A percentile compares a stretch with the other conserved stretches of the same genome.
Evolutionary conservation across 1,284 basidiomycete genomes (phyloP).

Genomic region (Ceratobasidium sp.): DNA sequence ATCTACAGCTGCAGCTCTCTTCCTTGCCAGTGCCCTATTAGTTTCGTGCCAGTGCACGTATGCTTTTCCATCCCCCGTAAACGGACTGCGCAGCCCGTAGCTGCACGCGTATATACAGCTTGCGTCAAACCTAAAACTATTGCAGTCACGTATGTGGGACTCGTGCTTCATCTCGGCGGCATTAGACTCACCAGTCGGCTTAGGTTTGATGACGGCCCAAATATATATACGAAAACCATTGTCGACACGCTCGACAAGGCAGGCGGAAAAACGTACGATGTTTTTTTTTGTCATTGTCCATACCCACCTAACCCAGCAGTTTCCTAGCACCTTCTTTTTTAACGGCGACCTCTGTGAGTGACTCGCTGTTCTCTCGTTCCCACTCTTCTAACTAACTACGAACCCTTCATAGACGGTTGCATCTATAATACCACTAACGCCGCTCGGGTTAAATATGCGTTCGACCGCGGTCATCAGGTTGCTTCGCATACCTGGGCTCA

Average conservation of each 20-base stretch:
- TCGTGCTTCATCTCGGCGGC: neutral
- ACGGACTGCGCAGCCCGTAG: constrained; percentile 8
- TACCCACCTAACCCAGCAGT: neutral
- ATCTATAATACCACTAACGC: constrained; percentile 52
- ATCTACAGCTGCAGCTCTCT: neutral
- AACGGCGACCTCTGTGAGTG: constrained; percentile 40
- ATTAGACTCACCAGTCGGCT: neutral
- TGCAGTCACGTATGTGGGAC: constrained; percentile 31
- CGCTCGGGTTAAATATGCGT: constrained; percentile 48
- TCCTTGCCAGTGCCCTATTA: constrained; percentile 9
- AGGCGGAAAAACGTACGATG: constrained; percentile 32
- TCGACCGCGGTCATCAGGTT: constrained; percentile 46
- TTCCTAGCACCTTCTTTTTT: constrained; percentile 23
- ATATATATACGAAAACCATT: constrained; percentile 32
- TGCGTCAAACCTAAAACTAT: constrained; percentile 32
- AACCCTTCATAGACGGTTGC: constrained; percentile 49
- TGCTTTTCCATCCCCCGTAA: constrained; percentile 1
- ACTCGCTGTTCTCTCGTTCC: neutral
- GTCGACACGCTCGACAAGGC: constrained; percentile 32
- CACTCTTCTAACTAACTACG: neutral
- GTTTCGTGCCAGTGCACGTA: constrained; percentile 8
- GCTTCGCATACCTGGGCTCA: constrained; percentile 46
- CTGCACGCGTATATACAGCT: constrained; percentile 23
- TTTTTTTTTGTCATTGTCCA: neutral
- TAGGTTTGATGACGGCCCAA: constrained; percentile 31